phyloP scores from a whole-genome alignment of 306 rosid genomes.

The Dalbergia cultrata region DNA sequence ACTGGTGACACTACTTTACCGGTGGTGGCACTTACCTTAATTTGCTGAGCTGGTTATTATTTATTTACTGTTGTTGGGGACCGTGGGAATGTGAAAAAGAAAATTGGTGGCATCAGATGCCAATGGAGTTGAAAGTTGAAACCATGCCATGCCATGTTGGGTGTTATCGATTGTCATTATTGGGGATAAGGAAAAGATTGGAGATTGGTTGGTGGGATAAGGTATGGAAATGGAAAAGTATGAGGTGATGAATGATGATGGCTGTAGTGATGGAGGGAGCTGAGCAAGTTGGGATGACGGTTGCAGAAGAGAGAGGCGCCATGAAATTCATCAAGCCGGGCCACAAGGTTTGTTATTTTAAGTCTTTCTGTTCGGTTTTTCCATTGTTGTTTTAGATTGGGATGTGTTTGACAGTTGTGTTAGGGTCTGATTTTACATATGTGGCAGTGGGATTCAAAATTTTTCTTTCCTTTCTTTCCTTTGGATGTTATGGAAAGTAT shows the following conservation, averaged over 20 bases:
- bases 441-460: background rate
- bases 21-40: background rate
- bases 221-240: background rate
- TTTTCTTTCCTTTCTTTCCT: background rate
- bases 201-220: conserved; percentile 37
- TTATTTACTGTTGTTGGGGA: conserved; percentile 10
- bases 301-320: conserved; percentile 5
- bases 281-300: conserved; percentile 16
- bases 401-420: background rate
- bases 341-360: conserved; percentile 35
- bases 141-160: background rate
- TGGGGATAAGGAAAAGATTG: conserved; percentile 24
- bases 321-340: conserved; percentile 21
- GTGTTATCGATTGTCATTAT: conserved; percentile 8
- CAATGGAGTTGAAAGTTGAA: conserved; percentile 12
- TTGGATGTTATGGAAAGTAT: background rate
- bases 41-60: background rate
- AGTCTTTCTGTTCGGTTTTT: background rate
- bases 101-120: background rate
- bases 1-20: too few relatives aligned
- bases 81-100: conserved; percentile 27
- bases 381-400: background rate
- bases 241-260: conserved; percentile 3
- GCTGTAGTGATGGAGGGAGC: background rate
- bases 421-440: background rate